phyloP scores from a whole-genome alignment of 345 rosid genomes.

The Citrus australasica region DNA sequence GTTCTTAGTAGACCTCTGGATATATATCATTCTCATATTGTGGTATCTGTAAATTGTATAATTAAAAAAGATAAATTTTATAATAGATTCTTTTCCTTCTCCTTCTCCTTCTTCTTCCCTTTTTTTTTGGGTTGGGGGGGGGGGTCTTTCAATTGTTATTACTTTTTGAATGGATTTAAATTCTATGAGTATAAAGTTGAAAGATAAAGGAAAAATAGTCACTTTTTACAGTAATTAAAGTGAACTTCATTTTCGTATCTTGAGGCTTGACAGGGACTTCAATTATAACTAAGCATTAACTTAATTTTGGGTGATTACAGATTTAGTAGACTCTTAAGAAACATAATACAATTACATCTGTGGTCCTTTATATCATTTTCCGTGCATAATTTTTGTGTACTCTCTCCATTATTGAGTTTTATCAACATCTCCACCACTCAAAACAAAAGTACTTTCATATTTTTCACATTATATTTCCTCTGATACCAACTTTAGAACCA shows the following conservation, averaged over 20 bases:
- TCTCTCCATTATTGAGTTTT: neutral
- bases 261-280: neutral
- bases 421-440: neutral
- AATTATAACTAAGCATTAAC: neutral
- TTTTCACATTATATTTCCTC: neutral
- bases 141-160: neutral
- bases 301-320: neutral
- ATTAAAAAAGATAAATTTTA: too few species aligned
- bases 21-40: too few species aligned
- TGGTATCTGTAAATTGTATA: too few species aligned
- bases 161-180: neutral
- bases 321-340: neutral
- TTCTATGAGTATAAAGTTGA: neutral
- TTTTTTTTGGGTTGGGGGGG: neutral
- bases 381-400: neutral
- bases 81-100: too few species aligned
- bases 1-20: too few species aligned
- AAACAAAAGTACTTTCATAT: neutral
- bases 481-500: neutral
- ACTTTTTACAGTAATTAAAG: neutral
- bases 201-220: neutral
- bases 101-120: too few species aligned
- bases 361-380: neutral
- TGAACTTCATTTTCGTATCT: neutral
- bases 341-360: neutral